Evolutionary conservation across 805 yeast species (phyloP).

Genomic region (Lipomyces spencermartinsiae): DNA sequence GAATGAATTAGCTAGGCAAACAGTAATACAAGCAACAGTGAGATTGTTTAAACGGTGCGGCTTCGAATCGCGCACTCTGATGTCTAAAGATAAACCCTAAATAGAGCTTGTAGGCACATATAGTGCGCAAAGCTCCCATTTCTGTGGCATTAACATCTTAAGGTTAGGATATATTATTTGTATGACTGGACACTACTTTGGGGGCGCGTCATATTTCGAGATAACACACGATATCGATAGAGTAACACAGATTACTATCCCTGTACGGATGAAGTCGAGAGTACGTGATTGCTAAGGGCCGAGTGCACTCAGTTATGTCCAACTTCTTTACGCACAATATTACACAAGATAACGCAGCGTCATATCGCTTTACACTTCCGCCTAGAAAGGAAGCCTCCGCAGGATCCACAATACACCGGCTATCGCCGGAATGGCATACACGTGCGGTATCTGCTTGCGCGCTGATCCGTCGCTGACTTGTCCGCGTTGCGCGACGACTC

Average conservation of each 20-base stretch:
- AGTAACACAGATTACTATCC: neutral
- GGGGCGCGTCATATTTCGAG: neutral
- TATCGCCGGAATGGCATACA: neutral
- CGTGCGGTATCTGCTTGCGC: conserved; percentile 26
- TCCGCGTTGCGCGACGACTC: conserved; percentile 27
- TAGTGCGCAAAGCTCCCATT: neutral
- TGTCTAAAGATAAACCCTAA: neutral
- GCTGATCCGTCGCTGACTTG: conserved; percentile 30
- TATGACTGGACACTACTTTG: too few relatives aligned
- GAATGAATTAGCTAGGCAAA: too few relatives aligned
- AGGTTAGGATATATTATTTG: too few relatives aligned
- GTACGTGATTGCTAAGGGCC: neutral
- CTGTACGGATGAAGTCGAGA: neutral
- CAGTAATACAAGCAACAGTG: neutral
- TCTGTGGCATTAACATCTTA: too few relatives aligned
- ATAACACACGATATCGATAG: neutral
- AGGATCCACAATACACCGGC: neutral
- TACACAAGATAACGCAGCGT: neutral
- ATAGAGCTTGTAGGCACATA: neutral
- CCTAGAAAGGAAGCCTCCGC: neutral
- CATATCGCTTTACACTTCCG: neutral
- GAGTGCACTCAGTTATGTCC: neutral
- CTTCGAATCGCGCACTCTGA: too few relatives aligned
- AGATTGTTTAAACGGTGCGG: too few relatives aligned
- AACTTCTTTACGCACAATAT: neutral